Evolutionary conservation across 2,329 filamentous ascomycete species (phyloP), one percentile per base, ranked within the genome.

Genomic region (Xenoacremonium recifei): DNA sequence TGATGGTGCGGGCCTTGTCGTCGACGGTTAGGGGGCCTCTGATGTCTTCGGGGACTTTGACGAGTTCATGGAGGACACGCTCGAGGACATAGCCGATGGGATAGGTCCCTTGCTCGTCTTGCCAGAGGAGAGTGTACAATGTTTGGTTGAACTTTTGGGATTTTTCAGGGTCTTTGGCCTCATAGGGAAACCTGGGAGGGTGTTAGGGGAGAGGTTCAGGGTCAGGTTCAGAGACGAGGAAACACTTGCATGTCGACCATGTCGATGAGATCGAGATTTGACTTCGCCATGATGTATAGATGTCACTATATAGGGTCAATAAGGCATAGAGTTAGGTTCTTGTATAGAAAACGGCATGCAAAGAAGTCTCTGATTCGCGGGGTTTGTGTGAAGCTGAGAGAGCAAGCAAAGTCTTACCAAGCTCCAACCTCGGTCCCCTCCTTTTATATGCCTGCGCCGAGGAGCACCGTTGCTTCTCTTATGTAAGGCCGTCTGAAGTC

Each of bases 101-200:
- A 11, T 77, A 77, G 1, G 74, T 77, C 15, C 85, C 86, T 6
- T 85, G 67, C 12, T 73, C 75, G 44, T 84, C 77, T 45, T 80
- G 69, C 70, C 79, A 84, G 9, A 82, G 67, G 11, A 85, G 68
- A 13, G 87, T 82, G 60, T 83, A 88, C 49, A 95, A 75, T 19
- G 71, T 73, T 56, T 82, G 77, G 44, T 80, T 66, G 47, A 78
- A 67, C 32, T 70, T 64, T 33, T 75, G 67, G 63, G 85, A 81
- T 37, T 71, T 69, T 44, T 75, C 62, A 9, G 79, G 75, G 50
- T 84, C 71, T 40, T 83, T 72, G 40, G 84, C 74, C 42, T 77
- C 75, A 66, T 95, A 89, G 2, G 90, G 90, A 59, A 95, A 95
- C 58, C 87, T 92, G 56, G 21, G 6, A 31, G 29, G 17, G 7